A percentile compares a stretch with the other conserved stretches of the same genome.
Conservation (phyloP, 345 rosid species). For the Citrus trifoliata region DNA sequence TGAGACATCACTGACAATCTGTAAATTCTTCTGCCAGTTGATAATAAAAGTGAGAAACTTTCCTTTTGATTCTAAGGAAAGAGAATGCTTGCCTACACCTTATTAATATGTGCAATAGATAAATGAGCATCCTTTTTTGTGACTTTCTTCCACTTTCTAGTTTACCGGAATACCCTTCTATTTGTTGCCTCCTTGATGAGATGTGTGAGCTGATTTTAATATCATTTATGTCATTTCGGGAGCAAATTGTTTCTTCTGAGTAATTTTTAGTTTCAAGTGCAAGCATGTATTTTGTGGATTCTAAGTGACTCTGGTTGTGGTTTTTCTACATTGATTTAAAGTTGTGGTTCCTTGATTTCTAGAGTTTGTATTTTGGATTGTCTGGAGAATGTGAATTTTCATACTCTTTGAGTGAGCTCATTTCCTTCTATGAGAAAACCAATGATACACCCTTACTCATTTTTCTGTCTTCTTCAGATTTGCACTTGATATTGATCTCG, state of each 20-base stretch:
- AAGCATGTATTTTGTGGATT: not conserved
- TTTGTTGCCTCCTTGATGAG: not conserved
- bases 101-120: not conserved
- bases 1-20: not conserved
- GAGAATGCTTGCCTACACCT: not conserved
- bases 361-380: not conserved
- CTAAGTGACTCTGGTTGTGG: not conserved
- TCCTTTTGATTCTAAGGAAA: not conserved
- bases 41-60: not conserved
- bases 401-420: not conserved
- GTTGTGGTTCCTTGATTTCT: not conserved
- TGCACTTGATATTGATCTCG: conserved; percentile 96
- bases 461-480: conserved; percentile 49
- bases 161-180: not conserved
- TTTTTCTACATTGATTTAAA: not conserved
- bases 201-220: not conserved
- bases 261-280: not conserved
- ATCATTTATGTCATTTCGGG: not conserved
- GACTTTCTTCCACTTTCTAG: not conserved
- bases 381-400: not conserved
- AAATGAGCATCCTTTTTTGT: not conserved
- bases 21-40: not conserved
- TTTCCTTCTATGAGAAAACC: not conserved
- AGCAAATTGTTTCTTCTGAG: not conserved
- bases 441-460: not conserved